Evolutionary conservation across 2,329 filamentous ascomycete genomes (phyloP).

Genomic region (Ceratocystis cacaofunesta): DNA sequence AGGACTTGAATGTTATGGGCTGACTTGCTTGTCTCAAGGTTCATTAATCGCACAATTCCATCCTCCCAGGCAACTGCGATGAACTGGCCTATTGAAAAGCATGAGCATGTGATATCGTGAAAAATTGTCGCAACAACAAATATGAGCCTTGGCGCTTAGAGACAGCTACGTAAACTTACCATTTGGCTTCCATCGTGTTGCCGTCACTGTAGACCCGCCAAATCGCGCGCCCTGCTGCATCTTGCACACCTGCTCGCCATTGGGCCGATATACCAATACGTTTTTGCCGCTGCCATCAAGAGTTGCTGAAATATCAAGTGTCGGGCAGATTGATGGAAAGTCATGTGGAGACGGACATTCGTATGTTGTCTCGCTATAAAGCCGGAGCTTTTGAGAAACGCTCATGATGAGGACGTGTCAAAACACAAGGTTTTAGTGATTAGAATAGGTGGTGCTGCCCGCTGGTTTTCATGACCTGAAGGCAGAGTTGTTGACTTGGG

Average conservation of each 20-base stretch:
- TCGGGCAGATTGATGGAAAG: slow-evolving; percentile 63
- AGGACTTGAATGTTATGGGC: slow-evolving; percentile 53
- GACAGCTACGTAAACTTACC: slow-evolving; percentile 33
- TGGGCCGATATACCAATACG: slow-evolving; percentile 63
- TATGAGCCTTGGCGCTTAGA: neutral
- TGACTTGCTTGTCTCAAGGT: slow-evolving; percentile 66
- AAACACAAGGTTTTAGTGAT: neutral
- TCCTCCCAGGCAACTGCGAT: slow-evolving; percentile 76
- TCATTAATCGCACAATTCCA: slow-evolving; percentile 60
- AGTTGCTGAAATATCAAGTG: slow-evolving; percentile 68
- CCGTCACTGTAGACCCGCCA: slow-evolving; percentile 28
- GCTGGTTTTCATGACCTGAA: neutral
- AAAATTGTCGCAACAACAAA: neutral
- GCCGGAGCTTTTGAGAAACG: slow-evolving; percentile 27
- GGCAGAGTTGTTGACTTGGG: neutral
- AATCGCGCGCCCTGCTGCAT: slow-evolving; percentile 31
- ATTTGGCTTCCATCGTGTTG: slow-evolving; percentile 51
- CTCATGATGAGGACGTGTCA: slow-evolving; percentile 16
- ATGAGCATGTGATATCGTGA: neutral
- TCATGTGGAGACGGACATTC: slow-evolving; percentile 38
- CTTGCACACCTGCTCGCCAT: slow-evolving; percentile 50
- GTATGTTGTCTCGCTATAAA: slow-evolving; percentile 43
- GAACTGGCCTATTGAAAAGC: slow-evolving; percentile 39
- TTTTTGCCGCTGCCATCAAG: slow-evolving; percentile 50
- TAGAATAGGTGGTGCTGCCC: neutral